These are phyloP conservation scores for Lactuca saligna DNA, from an alignment of 129 eudicot species.

Conservation along the genomic window DNA sequence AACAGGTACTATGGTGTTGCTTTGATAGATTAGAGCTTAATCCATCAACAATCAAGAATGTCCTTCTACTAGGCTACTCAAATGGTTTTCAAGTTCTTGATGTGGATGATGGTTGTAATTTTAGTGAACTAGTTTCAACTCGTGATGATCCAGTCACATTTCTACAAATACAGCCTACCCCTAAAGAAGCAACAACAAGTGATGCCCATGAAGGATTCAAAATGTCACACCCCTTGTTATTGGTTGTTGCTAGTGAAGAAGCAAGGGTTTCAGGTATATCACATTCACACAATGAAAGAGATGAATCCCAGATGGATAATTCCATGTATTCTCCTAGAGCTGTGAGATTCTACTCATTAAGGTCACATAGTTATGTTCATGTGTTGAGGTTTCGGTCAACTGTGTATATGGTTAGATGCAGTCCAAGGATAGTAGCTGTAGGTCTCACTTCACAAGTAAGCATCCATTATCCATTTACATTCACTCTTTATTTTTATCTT, in stretches of 20 bases:
- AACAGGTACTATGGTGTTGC: slow-evolving; percentile 93
- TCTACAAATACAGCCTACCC: slow-evolving; percentile 83
- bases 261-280: slow-evolving; percentile 38
- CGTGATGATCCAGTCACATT: slow-evolving; percentile 95
- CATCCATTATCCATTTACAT: slow-evolving; percentile 10
- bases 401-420: slow-evolving; percentile 93
- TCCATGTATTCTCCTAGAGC: slow-evolving; percentile 60
- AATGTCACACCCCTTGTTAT: slow-evolving; percentile 75
- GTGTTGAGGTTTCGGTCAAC: slow-evolving; percentile 81
- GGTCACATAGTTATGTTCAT: slow-evolving; percentile 78
- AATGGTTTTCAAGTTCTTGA: slow-evolving; percentile 97
- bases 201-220: slow-evolving; percentile 60
- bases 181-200: slow-evolving; percentile 34
- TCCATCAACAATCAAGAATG: slow-evolving; percentile 52
- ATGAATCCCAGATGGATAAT: slow-evolving; percentile 54
- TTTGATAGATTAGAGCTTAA: slow-evolving; percentile 77
- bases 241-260: slow-evolving; percentile 92
- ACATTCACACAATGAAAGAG: slow-evolving; percentile 47
- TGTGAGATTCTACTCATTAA: slow-evolving; percentile 89
- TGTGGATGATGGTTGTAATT: slow-evolving; percentile 83
- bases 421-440: slow-evolving; percentile 88
- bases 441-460: slow-evolving; percentile 93
- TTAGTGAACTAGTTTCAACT: slow-evolving; percentile 75
- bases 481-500: neutral
- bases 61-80: slow-evolving; percentile 84